Evolutionary conservation across 805 yeast genomes (phyloP), one percentile per base, ranked within the genome.

Genomic region (Sugiyamaella lignohabitans): DNA sequence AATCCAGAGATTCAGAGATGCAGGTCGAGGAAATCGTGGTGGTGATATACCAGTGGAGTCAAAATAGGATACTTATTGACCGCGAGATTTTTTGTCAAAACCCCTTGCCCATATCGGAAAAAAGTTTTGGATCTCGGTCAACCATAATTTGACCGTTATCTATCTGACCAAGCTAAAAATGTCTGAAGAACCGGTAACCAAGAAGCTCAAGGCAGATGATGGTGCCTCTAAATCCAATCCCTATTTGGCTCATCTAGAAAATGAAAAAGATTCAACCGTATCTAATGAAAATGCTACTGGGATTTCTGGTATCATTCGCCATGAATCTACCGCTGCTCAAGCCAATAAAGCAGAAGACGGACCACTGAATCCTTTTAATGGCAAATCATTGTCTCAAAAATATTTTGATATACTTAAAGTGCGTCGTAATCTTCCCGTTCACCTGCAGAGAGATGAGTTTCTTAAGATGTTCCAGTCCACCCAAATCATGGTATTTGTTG

Each of bases 401-500:
- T 93, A 93, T 65, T 75, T 80, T 56, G 85, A 79, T 52, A 93
- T 93, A 51, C 71, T 93, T 51, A 79, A 78, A 57, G 76, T 73
- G 21, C 79, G 98, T 67, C 77, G 95, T 55, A 84, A 86, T 52
- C 73, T 93, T 51, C 98, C 98, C 2, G 98, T 93, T 18, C 96
- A 91, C 67, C 79, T 88, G 23, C 96, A 93, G 67, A 76, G 98
- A 63, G 84, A 79, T 45, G 95, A 91, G 67, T 93, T 93, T 64
- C 74, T 93, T 48, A 73, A 75, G 53, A 79, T 86, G 49, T 93
- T 84, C 67, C 98, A 91, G 53, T 69, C 75, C 18, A 80, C 91
- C 34, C 98, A 91, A 68, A 85, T 91, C 62, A 84, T 93, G 94
- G 98, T 91, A 32, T 87, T 93, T 66, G 98, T 93, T 44, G 98